Conservation (phyloP, 495 filamentous ascomycete species). For the Talaromyces stipitatus region DNA sequence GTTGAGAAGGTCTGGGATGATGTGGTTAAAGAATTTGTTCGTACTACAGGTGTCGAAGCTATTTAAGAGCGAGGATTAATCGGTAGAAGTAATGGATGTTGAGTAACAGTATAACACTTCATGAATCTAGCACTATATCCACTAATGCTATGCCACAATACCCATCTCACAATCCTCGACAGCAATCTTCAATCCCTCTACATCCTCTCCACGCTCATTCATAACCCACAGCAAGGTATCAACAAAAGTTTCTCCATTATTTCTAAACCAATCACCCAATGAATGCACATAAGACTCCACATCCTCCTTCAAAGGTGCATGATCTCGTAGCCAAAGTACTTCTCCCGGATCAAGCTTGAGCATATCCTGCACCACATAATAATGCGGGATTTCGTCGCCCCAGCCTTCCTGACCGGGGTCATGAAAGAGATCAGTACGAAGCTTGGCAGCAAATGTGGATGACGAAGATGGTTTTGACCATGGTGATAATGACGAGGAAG, state of each 20-base stretch:
- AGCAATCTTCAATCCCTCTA: constrained; percentile 19
- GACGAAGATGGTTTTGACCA: neutral
- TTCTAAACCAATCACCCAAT: constrained; percentile 54
- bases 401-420: constrained; percentile 41
- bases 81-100: no score
- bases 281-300: constrained; percentile 45
- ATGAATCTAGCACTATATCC: no score
- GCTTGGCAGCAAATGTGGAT: constrained; percentile 15
- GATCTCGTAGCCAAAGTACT: constrained; percentile 47
- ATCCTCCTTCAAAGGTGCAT: constrained; percentile 43
- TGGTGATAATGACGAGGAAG: neutral
- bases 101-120: no score
- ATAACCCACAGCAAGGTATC: constrained; percentile 41
- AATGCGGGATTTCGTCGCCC: constrained; percentile 56
- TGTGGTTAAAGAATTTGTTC: constrained; percentile 37
- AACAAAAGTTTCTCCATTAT: constrained; percentile 55
- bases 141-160: constrained; percentile 14
- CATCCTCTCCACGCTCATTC: constrained; percentile 33
- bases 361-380: constrained; percentile 61
- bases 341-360: constrained; percentile 55
- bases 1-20: constrained; percentile 39
- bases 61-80: neutral
- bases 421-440: constrained; percentile 31
- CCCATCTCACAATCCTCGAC: constrained; percentile 24
- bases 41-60: neutral